phyloP scores from a whole-genome alignment of 257 asterid genomes.

The Lycium ferocissimum region DNA sequence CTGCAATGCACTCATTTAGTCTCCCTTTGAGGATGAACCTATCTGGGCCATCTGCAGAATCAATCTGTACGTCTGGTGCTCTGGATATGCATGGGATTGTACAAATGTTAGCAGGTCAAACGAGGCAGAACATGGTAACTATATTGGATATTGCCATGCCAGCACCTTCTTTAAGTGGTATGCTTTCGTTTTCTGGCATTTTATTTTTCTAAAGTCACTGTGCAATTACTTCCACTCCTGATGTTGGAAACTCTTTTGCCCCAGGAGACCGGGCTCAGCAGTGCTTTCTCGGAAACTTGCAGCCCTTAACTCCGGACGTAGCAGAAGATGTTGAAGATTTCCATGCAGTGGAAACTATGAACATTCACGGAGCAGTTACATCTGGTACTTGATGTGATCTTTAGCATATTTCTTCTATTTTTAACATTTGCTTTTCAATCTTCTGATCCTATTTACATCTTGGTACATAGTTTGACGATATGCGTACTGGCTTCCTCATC shows the following conservation, averaged over 20 bases:
- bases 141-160: conserved; percentile 80
- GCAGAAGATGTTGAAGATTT: conserved; percentile 68
- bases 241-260: conserved; percentile 33
- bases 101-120: conserved; percentile 78
- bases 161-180: conserved; percentile 75
- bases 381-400: conserved; percentile 58
- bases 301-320: conserved; percentile 71
- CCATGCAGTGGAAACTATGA: conserved; percentile 75
- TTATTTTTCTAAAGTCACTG: conserved; percentile 18
- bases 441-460: not conserved
- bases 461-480: not conserved
- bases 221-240: conserved; percentile 25
- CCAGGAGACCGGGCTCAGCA: conserved; percentile 51
- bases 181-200: conserved; percentile 15
- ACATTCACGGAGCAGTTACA: conserved; percentile 75
- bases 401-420: not conserved
- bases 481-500: not conserved
- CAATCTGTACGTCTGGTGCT: conserved; percentile 65
- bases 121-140: conserved; percentile 73
- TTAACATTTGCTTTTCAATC: not conserved
- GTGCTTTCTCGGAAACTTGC: conserved; percentile 61
- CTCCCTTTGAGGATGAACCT: conserved; percentile 89
- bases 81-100: conserved; percentile 60
- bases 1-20: conserved; percentile 84
- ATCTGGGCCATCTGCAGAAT: conserved; percentile 67